Conservation (phyloP, 192 early-diverging fungal genomes). For the Geosiphon pyriformis region DNA sequence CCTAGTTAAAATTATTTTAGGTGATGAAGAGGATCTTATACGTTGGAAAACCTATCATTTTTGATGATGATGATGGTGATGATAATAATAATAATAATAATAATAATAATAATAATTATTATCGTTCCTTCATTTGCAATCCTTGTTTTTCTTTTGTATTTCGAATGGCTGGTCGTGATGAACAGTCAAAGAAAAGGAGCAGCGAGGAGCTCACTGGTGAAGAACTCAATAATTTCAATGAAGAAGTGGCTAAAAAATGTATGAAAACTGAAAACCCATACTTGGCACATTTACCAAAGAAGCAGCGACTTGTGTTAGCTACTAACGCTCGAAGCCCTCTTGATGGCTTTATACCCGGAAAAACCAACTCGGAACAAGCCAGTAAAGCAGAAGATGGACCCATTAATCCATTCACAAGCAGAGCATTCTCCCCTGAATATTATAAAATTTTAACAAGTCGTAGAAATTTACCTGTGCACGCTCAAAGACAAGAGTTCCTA, state of each 20-base stretch:
- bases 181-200: neutral
- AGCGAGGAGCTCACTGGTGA: neutral
- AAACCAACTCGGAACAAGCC: constrained; percentile 84
- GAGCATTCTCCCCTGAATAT: constrained; percentile 78
- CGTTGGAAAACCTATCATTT: too few relatives aligned
- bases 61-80: too few relatives aligned
- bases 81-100: too few relatives aligned
- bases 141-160: too few relatives aligned
- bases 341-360: constrained; percentile 55
- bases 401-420: constrained; percentile 77
- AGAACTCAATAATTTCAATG: neutral
- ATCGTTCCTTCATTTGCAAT: too few relatives aligned
- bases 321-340: constrained; percentile 25
- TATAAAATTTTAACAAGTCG: constrained; percentile 79
- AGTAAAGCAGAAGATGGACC: constrained; percentile 67
- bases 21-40: too few relatives aligned
- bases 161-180: neutral
- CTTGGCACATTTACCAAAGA: constrained; percentile 43
- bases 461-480: constrained; percentile 88
- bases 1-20: too few relatives aligned
- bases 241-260: constrained; percentile 23
- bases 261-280: constrained; percentile 44
- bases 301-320: constrained; percentile 22
- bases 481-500: constrained; percentile 88
- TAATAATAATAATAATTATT: too few relatives aligned